phyloP scores from a whole-genome alignment of 2,329 filamentous ascomycete genomes.

The Botrytis fabae region DNA sequence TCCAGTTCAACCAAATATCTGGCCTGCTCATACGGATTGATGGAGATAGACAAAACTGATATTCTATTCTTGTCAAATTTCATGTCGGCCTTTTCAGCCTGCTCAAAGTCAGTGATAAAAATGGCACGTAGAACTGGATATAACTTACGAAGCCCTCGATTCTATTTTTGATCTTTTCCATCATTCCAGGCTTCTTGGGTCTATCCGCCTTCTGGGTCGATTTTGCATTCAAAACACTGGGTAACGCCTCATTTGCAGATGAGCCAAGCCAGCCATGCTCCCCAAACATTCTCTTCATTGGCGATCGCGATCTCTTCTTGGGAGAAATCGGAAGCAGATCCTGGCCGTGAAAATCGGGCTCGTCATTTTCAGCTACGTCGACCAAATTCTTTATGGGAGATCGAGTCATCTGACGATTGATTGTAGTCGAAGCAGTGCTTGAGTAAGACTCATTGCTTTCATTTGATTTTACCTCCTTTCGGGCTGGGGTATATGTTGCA shows the following conservation, averaged over 20 bases:
- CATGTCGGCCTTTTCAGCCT: constrained; percentile 40
- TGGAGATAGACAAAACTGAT: constrained; percentile 34
- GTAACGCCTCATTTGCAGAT: constrained; percentile 30
- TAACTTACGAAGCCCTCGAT: constrained; percentile 39
- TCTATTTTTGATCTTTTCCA: constrained; percentile 37
- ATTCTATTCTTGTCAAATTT: constrained; percentile 27
- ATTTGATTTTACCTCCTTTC: neutral
- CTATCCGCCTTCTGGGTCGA: constrained; percentile 12
- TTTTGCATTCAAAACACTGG: constrained; percentile 26
- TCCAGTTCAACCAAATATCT: constrained; percentile 39
- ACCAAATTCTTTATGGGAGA: constrained; percentile 29
- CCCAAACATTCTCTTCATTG: constrained; percentile 42
- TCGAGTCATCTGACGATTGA: constrained; percentile 26
- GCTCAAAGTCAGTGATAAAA: constrained; percentile 5
- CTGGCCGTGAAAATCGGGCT: constrained; percentile 14
- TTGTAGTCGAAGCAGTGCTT: constrained; percentile 4
- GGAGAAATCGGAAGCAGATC: constrained; percentile 22
- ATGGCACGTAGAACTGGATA: neutral
- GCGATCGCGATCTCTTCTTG: constrained; percentile 39
- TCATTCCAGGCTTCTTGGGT: constrained; percentile 34
- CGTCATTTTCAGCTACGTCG: constrained; percentile 30
- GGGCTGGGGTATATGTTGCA: neutral
- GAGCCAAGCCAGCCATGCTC: constrained; percentile 39
- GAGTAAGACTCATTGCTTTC: constrained; percentile 7
- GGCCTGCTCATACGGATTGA: constrained; percentile 37